Conservation (phyloP, 176 grass and related monocot species). For the Cocos nucifera region DNA sequence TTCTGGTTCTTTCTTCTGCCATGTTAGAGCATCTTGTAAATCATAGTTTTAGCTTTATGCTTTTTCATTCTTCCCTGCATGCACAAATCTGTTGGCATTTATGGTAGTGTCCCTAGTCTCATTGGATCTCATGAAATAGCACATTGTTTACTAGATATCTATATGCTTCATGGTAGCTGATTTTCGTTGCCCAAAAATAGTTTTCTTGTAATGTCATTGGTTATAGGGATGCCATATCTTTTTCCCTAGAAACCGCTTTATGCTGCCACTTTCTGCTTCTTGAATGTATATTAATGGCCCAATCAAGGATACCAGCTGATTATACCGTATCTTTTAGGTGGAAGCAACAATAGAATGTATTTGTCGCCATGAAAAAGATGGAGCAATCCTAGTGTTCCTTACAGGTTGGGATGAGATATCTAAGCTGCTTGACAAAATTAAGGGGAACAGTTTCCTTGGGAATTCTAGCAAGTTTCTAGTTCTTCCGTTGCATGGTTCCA, state of each 20-base stretch:
- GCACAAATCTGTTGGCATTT: no score
- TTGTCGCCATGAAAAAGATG: constrained; percentile 68
- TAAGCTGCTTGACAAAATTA: constrained; percentile 81
- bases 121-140: no score
- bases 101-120: no score
- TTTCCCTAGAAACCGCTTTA: no score
- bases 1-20: no score
- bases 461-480: constrained; percentile 64
- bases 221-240: no score
- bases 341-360: constrained; percentile 83
- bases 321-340: constrained; percentile 46
- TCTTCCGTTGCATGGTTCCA: constrained; percentile 92
- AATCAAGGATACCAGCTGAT: constrained; percentile 7
- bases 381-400: constrained; percentile 94
- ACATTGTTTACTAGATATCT: no score
- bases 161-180: background rate
- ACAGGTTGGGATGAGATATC: constrained; percentile 99
- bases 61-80: no score
- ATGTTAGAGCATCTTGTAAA: no score
- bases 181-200: no score
- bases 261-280: background rate
- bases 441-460: constrained; percentile 62
- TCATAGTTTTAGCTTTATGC: no score
- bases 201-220: no score
- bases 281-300: constrained; percentile 4